These are phyloP conservation scores for Amylocystis lapponica DNA, from an alignment of 768 basidiomycete species.

Conservation along the genomic window DNA sequence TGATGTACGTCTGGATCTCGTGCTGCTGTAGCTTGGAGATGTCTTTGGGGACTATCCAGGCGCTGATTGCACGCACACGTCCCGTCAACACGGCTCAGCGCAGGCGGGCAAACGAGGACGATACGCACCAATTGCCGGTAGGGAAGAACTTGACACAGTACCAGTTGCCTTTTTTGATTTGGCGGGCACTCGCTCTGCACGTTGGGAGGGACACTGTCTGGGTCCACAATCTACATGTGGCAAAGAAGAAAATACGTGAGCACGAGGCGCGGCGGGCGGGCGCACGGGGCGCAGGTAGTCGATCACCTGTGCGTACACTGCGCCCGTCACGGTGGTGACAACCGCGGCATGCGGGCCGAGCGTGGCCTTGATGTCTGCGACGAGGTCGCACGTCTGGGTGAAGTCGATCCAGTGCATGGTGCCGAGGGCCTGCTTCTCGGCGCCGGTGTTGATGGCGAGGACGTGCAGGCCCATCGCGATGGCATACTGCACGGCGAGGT, in stretches of 20 bases:
- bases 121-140: conserved; percentile 83
- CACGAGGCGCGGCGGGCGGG: conserved; percentile 38
- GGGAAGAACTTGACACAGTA: conserved; percentile 90
- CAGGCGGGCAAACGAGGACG: conserved; percentile 4
- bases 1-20: conserved; percentile 82
- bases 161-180: conserved; percentile 61
- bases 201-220: conserved; percentile 49
- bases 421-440: conserved; percentile 65
- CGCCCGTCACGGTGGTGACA: conserved; percentile 45
- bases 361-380: conserved; percentile 57
- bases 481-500: conserved; percentile 82
- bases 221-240: conserved; percentile 68
- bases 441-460: conserved; percentile 74
- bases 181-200: conserved; percentile 63
- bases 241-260: too few species aligned
- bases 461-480: conserved; percentile 70
- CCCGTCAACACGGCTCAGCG: conserved; percentile 4
- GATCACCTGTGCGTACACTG: conserved; percentile 50
- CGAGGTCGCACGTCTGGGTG: conserved; percentile 56
- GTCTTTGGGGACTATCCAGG: conserved; percentile 82
- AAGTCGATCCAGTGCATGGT: conserved; percentile 81
- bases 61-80: conserved; percentile 38
- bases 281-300: conserved; percentile 73
- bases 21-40: conserved; percentile 70
- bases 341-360: conserved; percentile 69